Evolutionary conservation across 768 basidiomycete genomes (phyloP).

Genomic region (Tricholomella constricta): DNA sequence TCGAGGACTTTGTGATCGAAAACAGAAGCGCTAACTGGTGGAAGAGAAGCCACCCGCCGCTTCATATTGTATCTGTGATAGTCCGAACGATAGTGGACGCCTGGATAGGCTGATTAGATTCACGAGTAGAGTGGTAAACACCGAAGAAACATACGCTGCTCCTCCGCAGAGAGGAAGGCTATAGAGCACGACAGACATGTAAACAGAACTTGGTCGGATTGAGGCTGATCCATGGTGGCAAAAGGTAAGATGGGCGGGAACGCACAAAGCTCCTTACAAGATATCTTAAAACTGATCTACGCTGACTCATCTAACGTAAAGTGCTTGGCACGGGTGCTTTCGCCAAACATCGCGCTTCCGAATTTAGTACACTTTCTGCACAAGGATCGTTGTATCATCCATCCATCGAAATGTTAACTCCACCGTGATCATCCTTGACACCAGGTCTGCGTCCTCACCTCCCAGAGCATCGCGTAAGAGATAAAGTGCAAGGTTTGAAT

Average conservation of each 20-base stretch:
- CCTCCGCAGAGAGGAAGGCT: conserved; percentile 78
- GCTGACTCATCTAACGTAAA: conserved; percentile 10
- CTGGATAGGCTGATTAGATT: conserved; percentile 35
- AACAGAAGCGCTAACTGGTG: conserved; percentile 72
- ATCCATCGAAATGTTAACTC: conserved; percentile 53
- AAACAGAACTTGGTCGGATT: conserved; percentile 48
- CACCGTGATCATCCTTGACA: conserved; percentile 49
- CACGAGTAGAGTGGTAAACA: not conserved
- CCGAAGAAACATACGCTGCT: conserved; percentile 65
- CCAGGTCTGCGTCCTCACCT: conserved; percentile 39
- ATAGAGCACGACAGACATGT: conserved; percentile 93
- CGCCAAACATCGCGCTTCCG: conserved; percentile 5
- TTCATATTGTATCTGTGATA: conserved; percentile 99
- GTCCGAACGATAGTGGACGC: conserved; percentile 89
- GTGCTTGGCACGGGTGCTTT: no score
- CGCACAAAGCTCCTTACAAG: not conserved
- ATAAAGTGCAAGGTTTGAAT: conserved; percentile 38
- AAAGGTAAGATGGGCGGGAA: conserved; percentile 1
- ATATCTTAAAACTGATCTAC: not conserved
- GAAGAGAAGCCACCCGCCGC: conserved; percentile 86
- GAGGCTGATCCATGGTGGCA: conserved; percentile 32
- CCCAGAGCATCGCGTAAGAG: conserved; percentile 49
- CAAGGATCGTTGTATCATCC: conserved; percentile 59
- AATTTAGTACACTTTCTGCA: conserved; percentile 28
- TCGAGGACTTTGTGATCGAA: conserved; percentile 93